phyloP scores from a whole-genome alignment of 805 yeast genomes.

The Candida easanensis region DNA sequence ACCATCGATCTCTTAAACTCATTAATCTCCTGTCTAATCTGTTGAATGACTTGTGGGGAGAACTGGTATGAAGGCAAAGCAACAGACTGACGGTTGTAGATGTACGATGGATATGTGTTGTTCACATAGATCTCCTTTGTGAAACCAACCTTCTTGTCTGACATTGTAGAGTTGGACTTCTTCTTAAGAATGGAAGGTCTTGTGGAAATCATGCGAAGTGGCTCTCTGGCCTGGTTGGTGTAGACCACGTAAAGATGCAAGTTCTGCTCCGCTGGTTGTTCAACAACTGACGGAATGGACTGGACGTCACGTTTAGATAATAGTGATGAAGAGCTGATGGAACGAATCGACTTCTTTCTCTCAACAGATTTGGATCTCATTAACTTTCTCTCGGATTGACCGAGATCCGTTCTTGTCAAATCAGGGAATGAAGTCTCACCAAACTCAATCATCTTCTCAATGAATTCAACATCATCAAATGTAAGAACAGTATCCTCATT shows the following conservation, averaged over 20 bases:
- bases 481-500: constrained; percentile 18
- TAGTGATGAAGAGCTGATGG: constrained; percentile 27
- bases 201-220: background rate
- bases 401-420: constrained; percentile 29
- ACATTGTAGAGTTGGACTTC: background rate
- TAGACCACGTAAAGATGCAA: constrained; percentile 22
- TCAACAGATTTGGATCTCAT: constrained; percentile 35
- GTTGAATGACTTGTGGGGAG: constrained; percentile 49
- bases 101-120: constrained; percentile 49
- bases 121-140: constrained; percentile 46
- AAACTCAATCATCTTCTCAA: constrained; percentile 37
- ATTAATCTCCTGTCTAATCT: constrained; percentile 64
- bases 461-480: constrained; percentile 35
- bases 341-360: constrained; percentile 33
- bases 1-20: constrained; percentile 65
- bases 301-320: constrained; percentile 8
- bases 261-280: background rate
- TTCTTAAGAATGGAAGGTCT: constrained; percentile 11
- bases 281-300: constrained; percentile 2
- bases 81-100: constrained; percentile 53
- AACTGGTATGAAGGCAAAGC: constrained; percentile 36
- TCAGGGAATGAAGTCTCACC: constrained; percentile 41
- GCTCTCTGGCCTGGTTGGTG: constrained; percentile 14
- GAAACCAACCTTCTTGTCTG: constrained; percentile 38
- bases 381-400: constrained; percentile 28